These are phyloP conservation scores for Ophiostoma angusticollis DNA, from an alignment of 2,329 filamentous ascomycete genomes.

Conservation along the genomic window DNA sequence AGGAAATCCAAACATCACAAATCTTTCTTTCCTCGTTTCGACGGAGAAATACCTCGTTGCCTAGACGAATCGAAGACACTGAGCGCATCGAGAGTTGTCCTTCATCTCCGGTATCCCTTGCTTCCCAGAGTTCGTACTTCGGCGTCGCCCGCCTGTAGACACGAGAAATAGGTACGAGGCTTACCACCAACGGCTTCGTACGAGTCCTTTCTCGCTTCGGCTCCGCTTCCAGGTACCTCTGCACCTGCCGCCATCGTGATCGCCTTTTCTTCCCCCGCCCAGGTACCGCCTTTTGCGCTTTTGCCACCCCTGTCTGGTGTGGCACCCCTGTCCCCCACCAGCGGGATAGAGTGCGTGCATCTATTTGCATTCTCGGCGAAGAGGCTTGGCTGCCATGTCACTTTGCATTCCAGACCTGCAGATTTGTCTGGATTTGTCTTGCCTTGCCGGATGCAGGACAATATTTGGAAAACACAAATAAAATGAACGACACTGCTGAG, in stretches of 20 bases:
- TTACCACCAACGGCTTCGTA: no score
- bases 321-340: background rate
- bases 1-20: background rate
- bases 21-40: no score
- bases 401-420: conserved; percentile 5
- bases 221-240: background rate
- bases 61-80: no score
- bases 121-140: no score
- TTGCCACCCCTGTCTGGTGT: background rate
- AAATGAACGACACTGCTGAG: no score
- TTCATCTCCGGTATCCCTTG: no score
- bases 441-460: no score
- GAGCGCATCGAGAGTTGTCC: no score
- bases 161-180: no score
- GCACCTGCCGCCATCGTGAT: background rate
- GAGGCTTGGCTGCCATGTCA: background rate
- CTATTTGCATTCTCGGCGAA: background rate
- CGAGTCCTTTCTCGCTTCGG: background rate
- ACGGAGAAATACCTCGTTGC: no score
- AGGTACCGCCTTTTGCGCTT: background rate
- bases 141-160: no score
- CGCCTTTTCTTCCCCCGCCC: background rate
- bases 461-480: no score
- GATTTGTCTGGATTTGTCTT: background rate
- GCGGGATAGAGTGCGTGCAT: conserved; percentile 2